Base-by-base conservation (phyloP, 2,329 filamentous ascomycete genomes). In the Penicillium sp. region DNA sequence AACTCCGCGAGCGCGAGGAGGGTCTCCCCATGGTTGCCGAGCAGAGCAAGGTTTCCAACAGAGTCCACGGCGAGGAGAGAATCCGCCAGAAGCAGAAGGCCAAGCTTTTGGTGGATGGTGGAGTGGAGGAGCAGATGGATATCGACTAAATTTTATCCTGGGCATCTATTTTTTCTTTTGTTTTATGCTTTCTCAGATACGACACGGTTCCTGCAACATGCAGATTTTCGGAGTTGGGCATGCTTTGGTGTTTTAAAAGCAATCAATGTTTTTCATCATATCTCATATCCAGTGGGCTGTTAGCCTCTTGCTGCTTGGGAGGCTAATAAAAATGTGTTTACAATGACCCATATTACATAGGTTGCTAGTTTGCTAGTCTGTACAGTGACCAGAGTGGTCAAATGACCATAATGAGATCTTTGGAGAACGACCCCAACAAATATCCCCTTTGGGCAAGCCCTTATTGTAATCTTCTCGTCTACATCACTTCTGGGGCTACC, bases 1-100 rank as follows among this genome's bases (percentile, higher is more conserved):
- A 84, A 66, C 78, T 84, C 69, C 78, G 83, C 71, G 81, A 81
- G 66, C 80, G 82, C 74, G 82, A 84, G 70, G 82, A 82, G 73
- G 78, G 64, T 31, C 48, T 47, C 33, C 68, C 71, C 23, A 59
- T 75, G 62, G 69, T 68, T 23, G 63, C 68, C 57, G 74, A 75
- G 58, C 63, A 68, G 41, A 65, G 63, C 60, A 77, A 74, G 70
- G 63, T 68, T 58, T 55, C 70, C 45, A 70, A 67, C 64, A 69
- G 70, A 52, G 70, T 77, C 6, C 67, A 76, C 40, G 76, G 76
- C 57, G 72, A 75, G 68, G 76, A 78, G 68, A 71, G 67, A 45
- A 58, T 73, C 56, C 68, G 75, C 50, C 72, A 74, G 63, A 78
- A 77, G 72, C 75, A 71, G 67, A 78, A 78, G 74, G 68, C 72